Conservation (phyloP, 2,329 filamentous ascomycete species). For the Trichoderma guizhouense region DNA sequence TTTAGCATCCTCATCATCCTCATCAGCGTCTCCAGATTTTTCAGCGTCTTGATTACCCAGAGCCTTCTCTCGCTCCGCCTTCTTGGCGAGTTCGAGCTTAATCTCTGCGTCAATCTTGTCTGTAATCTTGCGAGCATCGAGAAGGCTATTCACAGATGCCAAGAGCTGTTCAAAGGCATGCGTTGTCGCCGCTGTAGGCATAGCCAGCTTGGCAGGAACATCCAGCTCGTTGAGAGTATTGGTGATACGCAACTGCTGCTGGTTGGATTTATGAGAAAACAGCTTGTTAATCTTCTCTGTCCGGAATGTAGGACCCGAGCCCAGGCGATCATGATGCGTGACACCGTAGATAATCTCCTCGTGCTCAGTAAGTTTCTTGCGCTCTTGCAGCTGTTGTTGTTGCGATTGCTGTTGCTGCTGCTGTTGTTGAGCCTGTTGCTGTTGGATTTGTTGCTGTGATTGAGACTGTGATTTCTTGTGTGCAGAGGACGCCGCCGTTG, state of each 20-base stretch:
- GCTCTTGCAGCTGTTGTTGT: constrained; percentile 46
- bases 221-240: constrained; percentile 70
- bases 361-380: constrained; percentile 68
- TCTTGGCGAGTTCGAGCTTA: constrained; percentile 56
- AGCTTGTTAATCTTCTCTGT: constrained; percentile 78
- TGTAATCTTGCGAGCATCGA: constrained; percentile 69
- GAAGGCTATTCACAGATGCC: constrained; percentile 61
- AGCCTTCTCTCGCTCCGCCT: constrained; percentile 48
- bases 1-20: constrained; percentile 6
- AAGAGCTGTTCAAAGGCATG: constrained; percentile 70
- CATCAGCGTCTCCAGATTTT: constrained; percentile 21
- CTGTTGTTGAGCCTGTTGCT: constrained; percentile 27
- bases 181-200: constrained; percentile 71
- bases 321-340: constrained; percentile 77
- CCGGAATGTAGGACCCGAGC: constrained; percentile 84
- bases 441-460: constrained; percentile 32
- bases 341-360: constrained; percentile 82
- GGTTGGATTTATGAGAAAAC: constrained; percentile 70
- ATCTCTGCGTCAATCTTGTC: constrained; percentile 76
- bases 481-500: constrained; percentile 37
- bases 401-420: constrained; percentile 30
- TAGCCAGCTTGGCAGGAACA: constrained; percentile 64
- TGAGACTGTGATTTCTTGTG: constrained; percentile 48
- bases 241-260: constrained; percentile 72
- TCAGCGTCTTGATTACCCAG: constrained; percentile 18